These are phyloP conservation scores for Kazachstania martiniae DNA, from an alignment of 805 yeast species.

Conservation along the genomic window DNA sequence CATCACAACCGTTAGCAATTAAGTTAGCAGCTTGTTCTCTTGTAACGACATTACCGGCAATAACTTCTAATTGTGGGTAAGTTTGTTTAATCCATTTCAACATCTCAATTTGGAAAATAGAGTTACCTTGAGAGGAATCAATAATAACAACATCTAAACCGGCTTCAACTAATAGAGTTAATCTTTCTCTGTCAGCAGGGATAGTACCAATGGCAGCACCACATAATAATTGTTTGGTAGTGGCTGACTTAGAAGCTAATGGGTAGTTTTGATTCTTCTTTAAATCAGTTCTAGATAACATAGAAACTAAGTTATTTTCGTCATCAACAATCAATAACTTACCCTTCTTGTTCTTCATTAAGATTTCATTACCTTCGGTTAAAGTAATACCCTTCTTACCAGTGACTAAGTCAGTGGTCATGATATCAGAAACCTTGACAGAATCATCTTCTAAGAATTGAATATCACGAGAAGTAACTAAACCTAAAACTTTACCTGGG, in stretches of 20 bases:
- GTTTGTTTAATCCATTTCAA: conserved; percentile 79
- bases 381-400: conserved; percentile 76
- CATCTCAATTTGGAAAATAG: conserved; percentile 89
- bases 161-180: conserved; percentile 76
- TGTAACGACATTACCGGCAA: conserved; percentile 98
- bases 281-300: conserved; percentile 91
- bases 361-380: conserved; percentile 77
- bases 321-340: conserved; percentile 88
- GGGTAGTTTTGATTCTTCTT: conserved; percentile 93
- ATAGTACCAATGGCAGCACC: conserved; percentile 99
- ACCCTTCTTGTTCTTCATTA: conserved; percentile 92
- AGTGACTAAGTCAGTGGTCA: conserved; percentile 83
- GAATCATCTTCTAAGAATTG: conserved; percentile 79
- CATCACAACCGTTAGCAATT: conserved; percentile 95
- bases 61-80: conserved; percentile 71
- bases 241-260: conserved; percentile 83
- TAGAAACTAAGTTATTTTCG: conserved; percentile 65
- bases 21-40: conserved; percentile 97
- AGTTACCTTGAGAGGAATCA: conserved; percentile 97
- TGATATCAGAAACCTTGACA: conserved; percentile 58
- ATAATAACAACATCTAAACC: conserved; percentile 93
- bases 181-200: conserved; percentile 77
- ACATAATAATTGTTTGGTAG: conserved; percentile 90
- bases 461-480: conserved; percentile 91
- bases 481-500: conserved; percentile 88